Conservation (phyloP, 192 early-diverging fungal genomes). For the Podila clonocystis region DNA sequence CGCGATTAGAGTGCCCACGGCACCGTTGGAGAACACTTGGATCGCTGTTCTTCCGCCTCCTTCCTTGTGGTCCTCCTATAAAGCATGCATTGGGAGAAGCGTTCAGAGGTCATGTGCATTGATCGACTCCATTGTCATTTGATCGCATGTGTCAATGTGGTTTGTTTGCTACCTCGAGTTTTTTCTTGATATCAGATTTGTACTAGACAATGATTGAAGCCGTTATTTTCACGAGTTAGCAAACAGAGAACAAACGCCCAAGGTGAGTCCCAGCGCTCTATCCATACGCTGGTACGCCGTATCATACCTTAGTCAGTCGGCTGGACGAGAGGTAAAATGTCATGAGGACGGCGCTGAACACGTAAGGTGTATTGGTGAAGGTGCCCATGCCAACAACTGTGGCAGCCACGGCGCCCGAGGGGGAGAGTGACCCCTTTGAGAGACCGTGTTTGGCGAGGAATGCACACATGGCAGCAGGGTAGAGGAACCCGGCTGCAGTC, state of each 20-base stretch:
- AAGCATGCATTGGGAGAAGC: background rate
- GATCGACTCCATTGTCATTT: background rate
- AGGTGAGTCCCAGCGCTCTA: too few species aligned
- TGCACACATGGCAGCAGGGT: conserved; percentile 60
- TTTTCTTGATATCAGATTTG: conserved; percentile 46
- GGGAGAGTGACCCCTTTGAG: conserved; percentile 74
- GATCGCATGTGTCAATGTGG: too few species aligned
- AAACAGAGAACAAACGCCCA: background rate
- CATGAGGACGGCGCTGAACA: conserved; percentile 76
- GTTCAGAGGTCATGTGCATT: background rate
- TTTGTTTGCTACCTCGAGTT: conserved; percentile 29
- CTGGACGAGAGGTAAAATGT: conserved; percentile 79
- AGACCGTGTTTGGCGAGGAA: conserved; percentile 66
- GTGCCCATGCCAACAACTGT: conserved; percentile 79
- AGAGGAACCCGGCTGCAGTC: conserved; percentile 34
- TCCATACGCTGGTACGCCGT: too few species aligned
- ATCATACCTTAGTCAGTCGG: conserved; percentile 62
- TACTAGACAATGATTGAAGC: conserved; percentile 3
- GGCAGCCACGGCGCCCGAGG: conserved; percentile 76
- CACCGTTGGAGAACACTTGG: conserved; percentile 64
- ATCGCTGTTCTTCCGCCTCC: conserved; percentile 55
- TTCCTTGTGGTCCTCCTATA: conserved; percentile 55
- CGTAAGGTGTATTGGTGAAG: conserved; percentile 68
- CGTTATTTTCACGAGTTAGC: too few species aligned
- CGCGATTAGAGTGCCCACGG: conserved; percentile 55